Percentiles rank a stretch among this genome's conserved stretches.
Evolutionary conservation across 192 early-diverging fungal species (phyloP).

Genomic region (Piromyces finnis): DNA sequence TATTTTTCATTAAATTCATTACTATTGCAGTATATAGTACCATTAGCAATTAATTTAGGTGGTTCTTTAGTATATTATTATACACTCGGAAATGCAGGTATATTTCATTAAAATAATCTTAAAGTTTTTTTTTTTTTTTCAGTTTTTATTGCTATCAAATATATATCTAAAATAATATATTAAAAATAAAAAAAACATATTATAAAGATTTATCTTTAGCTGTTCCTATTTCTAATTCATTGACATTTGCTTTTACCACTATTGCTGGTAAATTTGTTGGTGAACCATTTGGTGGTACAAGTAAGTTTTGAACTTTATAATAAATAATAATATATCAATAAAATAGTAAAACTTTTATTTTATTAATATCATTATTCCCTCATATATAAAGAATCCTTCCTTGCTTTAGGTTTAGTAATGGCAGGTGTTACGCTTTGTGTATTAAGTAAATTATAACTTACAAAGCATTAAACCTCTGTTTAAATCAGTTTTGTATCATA

Average conservation of each 20-base stretch:
- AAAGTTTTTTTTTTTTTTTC: too few species aligned
- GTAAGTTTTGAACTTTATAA: neutral
- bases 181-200: too few species aligned
- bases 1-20: too few species aligned
- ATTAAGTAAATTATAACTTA: neutral
- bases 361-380: too few species aligned
- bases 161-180: too few species aligned
- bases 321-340: too few species aligned
- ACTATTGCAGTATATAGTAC: slow-evolving; percentile 68
- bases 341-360: too few species aligned
- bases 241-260: slow-evolving; percentile 73
- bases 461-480: too few species aligned
- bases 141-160: too few species aligned
- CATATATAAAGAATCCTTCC: neutral
- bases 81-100: slow-evolving; percentile 58
- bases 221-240: slow-evolving; percentile 79
- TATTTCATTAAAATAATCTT: neutral
- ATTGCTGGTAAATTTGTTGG: slow-evolving; percentile 63
- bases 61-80: slow-evolving; percentile 88
- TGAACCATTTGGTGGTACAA: slow-evolving; percentile 16
- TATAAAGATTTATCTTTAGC: slow-evolving; percentile 67
- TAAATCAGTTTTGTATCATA: too few species aligned
- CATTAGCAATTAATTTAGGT: slow-evolving; percentile 71
- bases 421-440: neutral
- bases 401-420: neutral